phyloP scores from a whole-genome alignment of 179 eudicot species.

The Beta lomatogona region DNA sequence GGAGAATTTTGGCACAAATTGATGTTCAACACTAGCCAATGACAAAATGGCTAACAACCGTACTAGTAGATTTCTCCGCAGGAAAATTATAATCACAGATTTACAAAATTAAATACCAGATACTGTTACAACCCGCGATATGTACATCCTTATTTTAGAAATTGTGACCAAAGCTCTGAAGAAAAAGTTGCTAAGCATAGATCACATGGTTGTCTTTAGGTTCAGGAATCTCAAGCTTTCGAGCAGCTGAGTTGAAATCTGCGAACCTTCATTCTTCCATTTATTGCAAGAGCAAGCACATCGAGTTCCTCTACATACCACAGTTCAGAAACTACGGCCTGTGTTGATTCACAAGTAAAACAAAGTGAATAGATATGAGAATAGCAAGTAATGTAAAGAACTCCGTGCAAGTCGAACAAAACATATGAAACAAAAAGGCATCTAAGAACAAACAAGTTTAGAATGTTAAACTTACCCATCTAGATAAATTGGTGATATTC shows the following conservation, averaged over 20 bases:
- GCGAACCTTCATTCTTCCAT: conserved; percentile 75
- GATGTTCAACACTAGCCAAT: not conserved
- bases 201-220: not conserved
- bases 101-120: not conserved
- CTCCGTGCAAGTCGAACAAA: not conserved
- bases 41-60: not conserved
- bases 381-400: not conserved
- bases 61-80: not conserved
- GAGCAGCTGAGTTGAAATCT: conserved; percentile 74
- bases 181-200: not conserved
- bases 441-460: no score
- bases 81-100: not conserved
- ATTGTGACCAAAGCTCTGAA: not conserved
- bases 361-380: not conserved
- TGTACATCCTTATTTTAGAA: not conserved
- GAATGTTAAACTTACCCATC: no score
- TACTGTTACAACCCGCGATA: not conserved
- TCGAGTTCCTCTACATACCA: conserved; percentile 97
- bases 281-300: conserved; percentile 79
- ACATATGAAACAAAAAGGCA: not conserved
- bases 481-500: no score
- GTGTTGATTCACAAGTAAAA: conserved; percentile 5
- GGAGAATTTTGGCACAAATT: no score
- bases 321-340: conserved; percentile 80
- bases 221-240: conserved; percentile 32